Evolutionary conservation across 1,139 yeast genomes (phyloP), one percentile per base, ranked within the genome.

Genomic region (Protomyces pachydermus): DNA sequence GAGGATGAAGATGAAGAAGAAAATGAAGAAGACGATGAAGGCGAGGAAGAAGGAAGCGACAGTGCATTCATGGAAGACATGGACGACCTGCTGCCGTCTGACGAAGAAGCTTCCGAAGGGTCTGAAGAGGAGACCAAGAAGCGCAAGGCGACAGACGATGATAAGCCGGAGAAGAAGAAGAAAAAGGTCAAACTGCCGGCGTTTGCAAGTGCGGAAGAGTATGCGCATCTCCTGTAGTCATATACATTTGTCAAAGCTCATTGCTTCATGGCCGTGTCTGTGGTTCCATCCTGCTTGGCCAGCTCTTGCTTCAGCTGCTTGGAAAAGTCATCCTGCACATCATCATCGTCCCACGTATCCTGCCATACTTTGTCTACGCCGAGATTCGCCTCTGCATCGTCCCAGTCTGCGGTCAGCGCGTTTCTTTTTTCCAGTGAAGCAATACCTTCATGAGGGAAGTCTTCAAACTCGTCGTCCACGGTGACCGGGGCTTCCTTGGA

Each of bases 291-390:
- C 28, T 60, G 60, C 46, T 60, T 60, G 16, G 54, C 60, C 3
- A 66, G 45, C 37, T 48, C 85, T 65, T 76, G 78, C 80, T 85
- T 82, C 73, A 91, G 80, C 71, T 81, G 84, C 67, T 81, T 81
- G 37, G 93, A 84, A 74, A 91, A 91, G 68, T 88, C 89, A 73
- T 89, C 97, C 68, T 87, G 91, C 65, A 86, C 86, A 72, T 90
- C 96, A 67, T 86, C 72, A 56, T 78, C 97, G 71, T 91, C 97
- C 97, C 97, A 91, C 73, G 88, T 91, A 74, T 91, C 96, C 73
- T 91, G 96, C 97, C 97, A 91, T 66, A 83, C 82, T 18, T 84
- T 78, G 69, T 78, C 77, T 25, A 70, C 69, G 38, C 73, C 71
- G 20, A 74, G 79, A n/a, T 82, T 72, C 10, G 82, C 74, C 52